Evolutionary conservation across 257 asterid genomes (phyloP), one percentile per base, ranked within the genome.

Genomic region (Jaltomata sinuosa): DNA sequence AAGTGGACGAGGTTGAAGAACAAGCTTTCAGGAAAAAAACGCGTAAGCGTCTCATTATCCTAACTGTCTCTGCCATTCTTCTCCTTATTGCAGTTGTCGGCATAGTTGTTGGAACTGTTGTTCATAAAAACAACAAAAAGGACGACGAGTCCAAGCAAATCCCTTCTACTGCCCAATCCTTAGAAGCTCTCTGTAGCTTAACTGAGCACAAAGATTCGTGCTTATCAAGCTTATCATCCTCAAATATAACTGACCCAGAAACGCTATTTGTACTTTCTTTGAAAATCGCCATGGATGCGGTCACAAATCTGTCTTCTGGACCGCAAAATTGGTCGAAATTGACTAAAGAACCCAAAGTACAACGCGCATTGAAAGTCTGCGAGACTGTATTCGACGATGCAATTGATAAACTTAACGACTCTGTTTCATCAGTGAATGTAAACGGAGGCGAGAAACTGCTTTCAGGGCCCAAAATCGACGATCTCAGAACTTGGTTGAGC

Each of bases 401-500:
- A 8, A 77, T 91, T 1, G 97, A 91, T 8, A 85, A 87, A 34
- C 87, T 93, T 11, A 85, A 86, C 85, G 99, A 94, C 47, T 77
- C 95, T 2, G 85, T 94, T 47, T 78, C 89, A 0, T 57, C 87
- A 0, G 83, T 85, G 47, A 53, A 79, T 19, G 83, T 57, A 10
- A 62, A 31, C 8, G 86, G n/a, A 4, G 91, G 89, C 0, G 85
- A 49, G 50, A 89, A 85, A 50, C 22, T 83, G 3, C 29, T 83
- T 34, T 72, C 85, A 22, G 22, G 31, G 0, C 21, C 84, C 9
- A 90, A 59, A 54, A 88, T 90, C 69, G 64, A 80, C 25, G 93
- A 92, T 78, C 80, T 95, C 40, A 87, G 54, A 61, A 95, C 98
- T 74, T 92, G 97, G 98, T 84, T 95, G 81, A 95, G 96, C 89